Conservation (phyloP, 1,284 basidiomycete genomes). For the Marasmius tenuissimus region DNA sequence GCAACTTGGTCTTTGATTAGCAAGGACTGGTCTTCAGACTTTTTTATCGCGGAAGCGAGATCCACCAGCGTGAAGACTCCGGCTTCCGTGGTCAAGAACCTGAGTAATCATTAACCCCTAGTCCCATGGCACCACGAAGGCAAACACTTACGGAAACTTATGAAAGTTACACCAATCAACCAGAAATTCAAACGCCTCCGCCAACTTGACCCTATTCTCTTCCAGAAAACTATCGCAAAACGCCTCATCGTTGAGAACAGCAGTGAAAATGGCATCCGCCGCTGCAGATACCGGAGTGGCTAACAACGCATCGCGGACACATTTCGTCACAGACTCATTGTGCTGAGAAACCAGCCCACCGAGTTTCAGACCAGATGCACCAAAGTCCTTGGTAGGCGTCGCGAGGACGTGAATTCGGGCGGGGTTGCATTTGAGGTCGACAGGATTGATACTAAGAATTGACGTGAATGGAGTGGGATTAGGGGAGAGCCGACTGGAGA, state of each 20-base stretch:
- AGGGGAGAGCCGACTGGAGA: slow-evolving; percentile 9
- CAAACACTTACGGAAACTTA: slow-evolving; percentile 10
- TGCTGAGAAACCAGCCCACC: slow-evolving; percentile 13
- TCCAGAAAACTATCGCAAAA: slow-evolving; percentile 14
- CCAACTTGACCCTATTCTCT: slow-evolving; percentile 11
- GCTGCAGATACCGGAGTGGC: slow-evolving; percentile 13
- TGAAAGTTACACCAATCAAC: slow-evolving; percentile 16
- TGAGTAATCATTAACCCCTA: not conserved
- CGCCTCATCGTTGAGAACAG: slow-evolving; percentile 11
- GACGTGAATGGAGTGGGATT: slow-evolving; percentile 12
- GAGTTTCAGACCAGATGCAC: slow-evolving; percentile 15
- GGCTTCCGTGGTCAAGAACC: slow-evolving; percentile 9
- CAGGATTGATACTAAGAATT: slow-evolving; percentile 8
- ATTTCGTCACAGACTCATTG: slow-evolving; percentile 7
- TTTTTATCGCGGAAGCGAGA: slow-evolving; percentile 3
- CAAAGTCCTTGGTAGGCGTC: slow-evolving; percentile 16
- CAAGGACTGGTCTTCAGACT: not conserved
- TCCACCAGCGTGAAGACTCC: slow-evolving; percentile 12
- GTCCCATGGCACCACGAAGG: not conserved
- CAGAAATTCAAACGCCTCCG: slow-evolving; percentile 11
- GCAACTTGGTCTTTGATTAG: slow-evolving; percentile 3
- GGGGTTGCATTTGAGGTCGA: slow-evolving; percentile 6
- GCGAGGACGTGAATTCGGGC: slow-evolving; percentile 15
- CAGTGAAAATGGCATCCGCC: slow-evolving; percentile 12
- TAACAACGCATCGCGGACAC: slow-evolving; percentile 1